Conservation (phyloP, 129 eudicot species). For the Apium graveolens region DNA sequence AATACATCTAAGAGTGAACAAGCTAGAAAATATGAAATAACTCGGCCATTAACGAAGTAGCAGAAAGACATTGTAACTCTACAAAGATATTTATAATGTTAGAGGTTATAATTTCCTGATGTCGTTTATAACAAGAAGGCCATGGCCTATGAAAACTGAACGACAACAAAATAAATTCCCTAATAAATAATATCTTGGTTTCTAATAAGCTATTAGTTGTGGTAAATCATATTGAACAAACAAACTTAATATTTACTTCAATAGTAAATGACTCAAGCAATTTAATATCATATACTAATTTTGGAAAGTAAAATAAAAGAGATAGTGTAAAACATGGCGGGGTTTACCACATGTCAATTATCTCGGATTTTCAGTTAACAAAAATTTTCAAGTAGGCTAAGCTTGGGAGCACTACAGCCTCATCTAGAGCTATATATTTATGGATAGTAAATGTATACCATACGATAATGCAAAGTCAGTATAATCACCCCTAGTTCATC, state of each 20-base stretch:
- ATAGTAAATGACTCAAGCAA: neutral
- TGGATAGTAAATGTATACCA: no score
- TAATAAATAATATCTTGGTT: neutral
- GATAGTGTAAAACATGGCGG: neutral
- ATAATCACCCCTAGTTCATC: neutral
- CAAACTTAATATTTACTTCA: neutral
- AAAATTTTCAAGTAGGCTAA: neutral
- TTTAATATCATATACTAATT: neutral
- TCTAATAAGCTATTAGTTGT: neutral
- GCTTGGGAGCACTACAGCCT: neutral
- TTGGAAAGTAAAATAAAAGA: neutral
- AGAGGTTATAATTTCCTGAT: neutral
- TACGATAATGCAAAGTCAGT: neutral
- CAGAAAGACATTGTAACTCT: neutral
- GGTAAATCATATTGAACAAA: neutral
- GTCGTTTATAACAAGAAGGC: neutral
- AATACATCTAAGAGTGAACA: neutral
- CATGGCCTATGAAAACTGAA: neutral
- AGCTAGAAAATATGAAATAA: no score
- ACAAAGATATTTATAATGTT: neutral
- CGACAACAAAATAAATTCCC: neutral
- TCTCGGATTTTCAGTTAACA: neutral
- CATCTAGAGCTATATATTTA: no score
- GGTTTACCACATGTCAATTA: neutral
- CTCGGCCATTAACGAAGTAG: neutral